A percentile compares a stretch with the other conserved stretches of the same genome.
Conservation (phyloP, 1,139 yeast genomes). For the Kazachstania sp. region DNA sequence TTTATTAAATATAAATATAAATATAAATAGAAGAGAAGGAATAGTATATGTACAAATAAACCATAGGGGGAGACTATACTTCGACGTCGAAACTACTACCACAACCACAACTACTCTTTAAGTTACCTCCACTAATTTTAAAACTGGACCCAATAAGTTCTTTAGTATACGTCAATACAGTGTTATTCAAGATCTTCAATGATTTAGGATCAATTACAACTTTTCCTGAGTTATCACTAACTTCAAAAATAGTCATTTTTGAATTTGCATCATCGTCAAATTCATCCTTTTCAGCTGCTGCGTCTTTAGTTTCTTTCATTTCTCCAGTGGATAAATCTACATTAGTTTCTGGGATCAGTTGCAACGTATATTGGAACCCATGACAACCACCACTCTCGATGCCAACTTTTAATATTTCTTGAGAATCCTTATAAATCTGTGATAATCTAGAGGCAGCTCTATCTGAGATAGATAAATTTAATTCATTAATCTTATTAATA, state of each 20-base stretch:
- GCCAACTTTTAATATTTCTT: conserved; percentile 62
- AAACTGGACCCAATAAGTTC: conserved; percentile 94
- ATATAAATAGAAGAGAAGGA: no score
- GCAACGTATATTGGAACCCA: conserved; percentile 85
- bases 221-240: conserved; percentile 25
- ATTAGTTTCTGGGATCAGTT: conserved; percentile 42
- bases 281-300: conserved; percentile 32
- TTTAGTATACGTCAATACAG: conserved; percentile 80
- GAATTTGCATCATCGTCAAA: conserved; percentile 38
- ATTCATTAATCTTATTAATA: conserved; percentile 17
- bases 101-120: conserved; percentile 92
- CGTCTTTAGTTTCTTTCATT: conserved; percentile 19
- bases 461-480: conserved; percentile 35
- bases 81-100: conserved; percentile 87
- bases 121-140: conserved; percentile 79
- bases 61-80: no score
- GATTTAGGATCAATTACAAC: conserved; percentile 76
- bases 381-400: conserved; percentile 99
- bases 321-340: conserved; percentile 3
- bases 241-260: conserved; percentile 16
- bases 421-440: conserved; percentile 38
- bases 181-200: conserved; percentile 72
- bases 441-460: conserved; percentile 49
- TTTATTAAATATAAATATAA: no score
- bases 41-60: no score